phyloP scores from a whole-genome alignment of 495 filamentous ascomycete genomes.

The Saxispiralis lemnorum region DNA sequence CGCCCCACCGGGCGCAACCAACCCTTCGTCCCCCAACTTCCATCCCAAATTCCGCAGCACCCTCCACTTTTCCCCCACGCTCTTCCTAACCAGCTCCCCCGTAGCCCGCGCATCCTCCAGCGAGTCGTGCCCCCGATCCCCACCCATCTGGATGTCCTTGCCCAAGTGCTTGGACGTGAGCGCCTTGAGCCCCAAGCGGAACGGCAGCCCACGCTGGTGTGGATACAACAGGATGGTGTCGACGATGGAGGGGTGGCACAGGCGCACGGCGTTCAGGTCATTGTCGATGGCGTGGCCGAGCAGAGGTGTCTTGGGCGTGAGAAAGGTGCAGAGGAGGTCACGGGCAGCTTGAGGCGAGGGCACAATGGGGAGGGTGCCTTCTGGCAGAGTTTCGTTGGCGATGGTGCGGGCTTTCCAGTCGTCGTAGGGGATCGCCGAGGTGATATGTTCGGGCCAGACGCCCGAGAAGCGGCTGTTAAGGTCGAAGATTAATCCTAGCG shows the following conservation, averaged over 20 bases:
- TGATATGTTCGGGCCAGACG: constrained; percentile 55
- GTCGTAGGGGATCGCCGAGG: constrained; percentile 45
- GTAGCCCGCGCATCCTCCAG: constrained; percentile 77
- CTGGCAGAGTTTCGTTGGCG: constrained; percentile 9
- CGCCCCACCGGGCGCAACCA: constrained; percentile 17
- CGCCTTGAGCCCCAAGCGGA: constrained; percentile 53
- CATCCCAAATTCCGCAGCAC: constrained; percentile 46
- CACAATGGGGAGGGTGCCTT: constrained; percentile 42
- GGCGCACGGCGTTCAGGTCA: constrained; percentile 64
- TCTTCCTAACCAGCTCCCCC: constrained; percentile 61
- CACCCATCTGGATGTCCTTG: constrained; percentile 60
- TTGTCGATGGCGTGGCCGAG: constrained; percentile 93
- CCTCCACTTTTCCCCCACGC: constrained; percentile 48
- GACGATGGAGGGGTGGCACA: constrained; percentile 69
- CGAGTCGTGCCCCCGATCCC: constrained; percentile 59
- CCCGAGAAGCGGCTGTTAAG: constrained; percentile 83
- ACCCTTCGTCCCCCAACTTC: constrained; percentile 33
- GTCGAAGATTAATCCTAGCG: constrained; percentile 69
- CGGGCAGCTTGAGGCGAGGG: constrained; percentile 54
- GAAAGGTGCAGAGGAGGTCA: constrained; percentile 47
- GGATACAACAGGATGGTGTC: constrained; percentile 79
- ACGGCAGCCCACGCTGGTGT: constrained; percentile 53
- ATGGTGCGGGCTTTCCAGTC: not conserved
- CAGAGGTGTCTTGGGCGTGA: constrained; percentile 58
- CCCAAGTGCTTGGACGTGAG: constrained; percentile 48